A percentile compares a stretch with the other conserved stretches of the same genome.
Conservation (phyloP, 768 basidiomycete species). For the Tylopilus felleus region DNA sequence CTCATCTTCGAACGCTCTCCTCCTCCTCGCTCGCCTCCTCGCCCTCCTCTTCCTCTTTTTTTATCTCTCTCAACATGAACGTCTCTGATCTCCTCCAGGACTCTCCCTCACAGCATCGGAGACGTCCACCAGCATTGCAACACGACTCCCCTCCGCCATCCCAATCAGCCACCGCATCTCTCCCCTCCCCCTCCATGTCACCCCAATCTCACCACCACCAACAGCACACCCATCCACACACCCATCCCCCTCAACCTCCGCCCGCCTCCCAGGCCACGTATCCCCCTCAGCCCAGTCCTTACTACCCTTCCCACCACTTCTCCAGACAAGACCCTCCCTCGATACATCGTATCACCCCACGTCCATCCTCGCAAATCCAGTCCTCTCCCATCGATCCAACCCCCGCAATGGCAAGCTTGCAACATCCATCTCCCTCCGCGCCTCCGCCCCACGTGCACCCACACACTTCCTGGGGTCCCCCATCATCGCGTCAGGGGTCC, state of each 20-base stretch:
- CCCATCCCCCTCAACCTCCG: constrained; percentile 15
- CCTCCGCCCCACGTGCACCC: constrained; percentile 32
- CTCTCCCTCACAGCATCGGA: constrained; percentile 58
- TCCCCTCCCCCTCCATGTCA: constrained; percentile 29
- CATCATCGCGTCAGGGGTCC: constrained; percentile 31
- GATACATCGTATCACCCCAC: constrained; percentile 30
- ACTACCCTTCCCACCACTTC: constrained; percentile 18
- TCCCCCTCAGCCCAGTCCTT: constrained; percentile 25
- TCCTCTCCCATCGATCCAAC: constrained; percentile 25
- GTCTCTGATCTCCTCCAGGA: constrained; percentile 67
- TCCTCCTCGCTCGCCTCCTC: constrained; percentile 3
- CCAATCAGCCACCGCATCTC: constrained; percentile 25
- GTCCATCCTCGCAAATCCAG: constrained; percentile 33
- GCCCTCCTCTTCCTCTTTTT: neutral
- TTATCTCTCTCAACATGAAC: constrained; percentile 44
- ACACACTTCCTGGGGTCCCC: constrained; percentile 32
- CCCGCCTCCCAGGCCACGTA: constrained; percentile 16
- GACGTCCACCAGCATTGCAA: constrained; percentile 28
- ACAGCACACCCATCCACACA: constrained; percentile 24
- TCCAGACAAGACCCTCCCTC: constrained; percentile 16
- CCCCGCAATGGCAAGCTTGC: constrained; percentile 33
- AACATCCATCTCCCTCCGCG: constrained; percentile 30
- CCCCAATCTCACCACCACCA: constrained; percentile 30
- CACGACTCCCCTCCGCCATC: constrained; percentile 25
- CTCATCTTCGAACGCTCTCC: constrained; percentile 19